Conservation (phyloP, 1,139 yeast genomes). For the Hansenula lynferdii region DNA sequence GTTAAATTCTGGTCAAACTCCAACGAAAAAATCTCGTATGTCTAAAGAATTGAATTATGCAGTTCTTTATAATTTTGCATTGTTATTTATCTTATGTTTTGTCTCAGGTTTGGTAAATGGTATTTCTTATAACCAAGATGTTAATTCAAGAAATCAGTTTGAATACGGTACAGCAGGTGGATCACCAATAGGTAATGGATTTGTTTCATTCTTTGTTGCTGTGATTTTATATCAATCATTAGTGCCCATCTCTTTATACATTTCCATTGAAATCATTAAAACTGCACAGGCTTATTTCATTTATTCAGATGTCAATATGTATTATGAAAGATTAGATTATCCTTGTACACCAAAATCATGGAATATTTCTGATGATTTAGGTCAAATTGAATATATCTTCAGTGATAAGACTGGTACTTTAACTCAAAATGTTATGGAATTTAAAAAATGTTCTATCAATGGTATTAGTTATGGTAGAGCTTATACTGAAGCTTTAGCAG, state of each 20-base stretch:
- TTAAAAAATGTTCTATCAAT: conserved; percentile 84
- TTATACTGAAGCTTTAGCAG: conserved; percentile 93
- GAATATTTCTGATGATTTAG: conserved; percentile 96
- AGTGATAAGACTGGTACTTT: conserved; percentile 97
- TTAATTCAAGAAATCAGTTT: conserved; percentile 60
- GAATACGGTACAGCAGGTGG: conserved; percentile 61
- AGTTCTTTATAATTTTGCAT: conserved; percentile 70
- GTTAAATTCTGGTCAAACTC: conserved; percentile 91
- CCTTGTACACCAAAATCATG: conserved; percentile 97
- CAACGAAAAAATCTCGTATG: conserved; percentile 81
- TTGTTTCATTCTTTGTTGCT: conserved; percentile 83
- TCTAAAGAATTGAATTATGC: conserved; percentile 79
- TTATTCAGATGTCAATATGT: conserved; percentile 83
- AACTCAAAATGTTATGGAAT: conserved; percentile 96
- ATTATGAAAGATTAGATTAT: conserved; percentile 77
- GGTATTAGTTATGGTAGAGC: conserved; percentile 92
- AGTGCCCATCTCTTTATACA: conserved; percentile 93
- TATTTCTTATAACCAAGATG: conserved; percentile 47
- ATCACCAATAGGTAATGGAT: conserved; percentile 72
- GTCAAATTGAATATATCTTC: conserved; percentile 93
- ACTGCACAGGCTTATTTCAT: conserved; percentile 93
- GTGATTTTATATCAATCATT: conserved; percentile 85
- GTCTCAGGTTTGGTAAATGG: conserved; percentile 84
- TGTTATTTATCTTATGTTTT: conserved; percentile 76
- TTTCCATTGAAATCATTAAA: conserved; percentile 91